These are phyloP conservation scores for Acacia melanoxylon DNA, from an alignment of 306 rosid genomes.

Conservation along the genomic window DNA sequence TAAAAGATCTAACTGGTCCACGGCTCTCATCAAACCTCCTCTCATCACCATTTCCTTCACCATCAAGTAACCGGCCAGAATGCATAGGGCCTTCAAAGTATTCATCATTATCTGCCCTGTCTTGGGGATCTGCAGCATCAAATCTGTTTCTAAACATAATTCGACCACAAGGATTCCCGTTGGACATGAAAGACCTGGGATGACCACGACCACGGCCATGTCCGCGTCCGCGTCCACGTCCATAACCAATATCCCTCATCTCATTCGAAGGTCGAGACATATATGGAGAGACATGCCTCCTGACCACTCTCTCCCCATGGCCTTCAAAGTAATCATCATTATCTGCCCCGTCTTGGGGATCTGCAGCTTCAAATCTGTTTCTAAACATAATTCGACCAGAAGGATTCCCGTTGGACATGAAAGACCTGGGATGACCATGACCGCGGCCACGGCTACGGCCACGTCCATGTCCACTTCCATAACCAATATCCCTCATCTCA, in stretches of 20 bases:
- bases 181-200: slow-evolving; percentile 59
- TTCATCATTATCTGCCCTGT: slow-evolving; percentile 49
- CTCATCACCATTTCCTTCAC: slow-evolving; percentile 70
- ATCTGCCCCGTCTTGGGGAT: slow-evolving; percentile 64
- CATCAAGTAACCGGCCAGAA: slow-evolving; percentile 56
- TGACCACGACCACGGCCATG: slow-evolving; percentile 44
- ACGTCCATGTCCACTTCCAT: slow-evolving; percentile 46
- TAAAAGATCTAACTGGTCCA: slow-evolving; percentile 68
- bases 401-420: slow-evolving; percentile 57
- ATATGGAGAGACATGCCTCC: slow-evolving; percentile 61
- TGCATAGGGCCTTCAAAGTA: slow-evolving; percentile 69
- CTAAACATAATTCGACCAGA: slow-evolving; percentile 58
- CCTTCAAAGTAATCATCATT: slow-evolving; percentile 32
- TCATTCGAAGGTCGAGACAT: slow-evolving; percentile 59
- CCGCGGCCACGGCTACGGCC: slow-evolving; percentile 54
- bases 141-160: slow-evolving; percentile 62
- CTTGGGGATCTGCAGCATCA: slow-evolving; percentile 66
- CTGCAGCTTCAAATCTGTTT: slow-evolving; percentile 65
- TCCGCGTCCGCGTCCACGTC: slow-evolving; percentile 36
- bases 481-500: slow-evolving; percentile 73
- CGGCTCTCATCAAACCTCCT: slow-evolving; percentile 74
- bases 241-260: slow-evolving; percentile 69
- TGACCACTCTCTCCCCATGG: slow-evolving; percentile 55
- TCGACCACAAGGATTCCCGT: slow-evolving; percentile 62
- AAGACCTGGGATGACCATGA: slow-evolving; percentile 69